Evolutionary conservation across 1,139 yeast genomes (phyloP).

Genomic region (Geotrichum macrosporum): DNA sequence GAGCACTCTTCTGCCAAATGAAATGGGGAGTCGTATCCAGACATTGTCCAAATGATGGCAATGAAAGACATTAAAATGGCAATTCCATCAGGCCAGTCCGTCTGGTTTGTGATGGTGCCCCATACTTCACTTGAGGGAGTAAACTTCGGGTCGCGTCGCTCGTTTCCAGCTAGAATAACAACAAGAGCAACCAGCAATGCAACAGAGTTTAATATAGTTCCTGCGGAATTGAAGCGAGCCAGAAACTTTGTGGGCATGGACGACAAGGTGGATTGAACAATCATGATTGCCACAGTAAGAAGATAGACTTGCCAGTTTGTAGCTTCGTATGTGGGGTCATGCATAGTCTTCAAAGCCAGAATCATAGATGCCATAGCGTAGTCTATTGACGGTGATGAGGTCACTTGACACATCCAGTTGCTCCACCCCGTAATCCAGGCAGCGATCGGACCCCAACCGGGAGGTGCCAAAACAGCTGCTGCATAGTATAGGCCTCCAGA

Average conservation of each 20-base stretch:
- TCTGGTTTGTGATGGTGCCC: constrained; percentile 53
- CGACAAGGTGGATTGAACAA: constrained; percentile 42
- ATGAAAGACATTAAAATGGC: constrained; percentile 56
- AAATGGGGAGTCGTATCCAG: constrained; percentile 64
- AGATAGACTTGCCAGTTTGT: constrained; percentile 50
- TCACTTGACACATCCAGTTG: constrained; percentile 53
- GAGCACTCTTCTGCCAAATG: constrained; percentile 68
- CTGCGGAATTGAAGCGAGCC: constrained; percentile 52
- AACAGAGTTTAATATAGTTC: constrained; percentile 47
- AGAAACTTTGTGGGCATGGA: constrained; percentile 50
- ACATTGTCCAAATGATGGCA: constrained; percentile 48
- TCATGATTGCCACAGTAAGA: constrained; percentile 50
- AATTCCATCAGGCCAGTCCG: constrained; percentile 65
- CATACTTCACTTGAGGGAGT: constrained; percentile 53
- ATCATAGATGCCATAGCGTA: constrained; percentile 59
- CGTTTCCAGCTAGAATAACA: constrained; percentile 53
- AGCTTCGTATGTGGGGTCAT: constrained; percentile 41
- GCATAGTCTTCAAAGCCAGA: constrained; percentile 47
- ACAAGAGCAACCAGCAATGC: constrained; percentile 55
- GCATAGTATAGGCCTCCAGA: constrained; percentile 56
- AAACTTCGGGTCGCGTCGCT: constrained; percentile 50
- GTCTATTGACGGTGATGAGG: constrained; percentile 61
- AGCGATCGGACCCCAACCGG: constrained; percentile 49
- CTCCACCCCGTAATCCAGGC: constrained; percentile 62
- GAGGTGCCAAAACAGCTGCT: constrained; percentile 51